These are phyloP conservation scores for Neopestalotiopsis sp. DNA, from an alignment of 2,329 filamentous ascomycete species.

Conservation along the genomic window DNA sequence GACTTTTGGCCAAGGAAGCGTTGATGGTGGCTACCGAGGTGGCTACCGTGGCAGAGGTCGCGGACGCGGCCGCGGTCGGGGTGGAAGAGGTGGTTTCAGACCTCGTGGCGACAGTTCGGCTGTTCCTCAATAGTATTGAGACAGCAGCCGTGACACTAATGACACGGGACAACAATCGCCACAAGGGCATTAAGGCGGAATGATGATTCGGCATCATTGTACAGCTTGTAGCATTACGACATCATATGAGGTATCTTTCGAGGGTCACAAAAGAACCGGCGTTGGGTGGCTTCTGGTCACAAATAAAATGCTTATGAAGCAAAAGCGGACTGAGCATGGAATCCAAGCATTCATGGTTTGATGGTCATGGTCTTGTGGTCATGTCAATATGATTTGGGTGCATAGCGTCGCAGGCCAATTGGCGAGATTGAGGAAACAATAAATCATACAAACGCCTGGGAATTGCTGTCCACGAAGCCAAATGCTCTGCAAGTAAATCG, in stretches of 20 bases:
- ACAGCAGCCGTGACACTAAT: neutral
- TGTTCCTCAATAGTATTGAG: constrained; percentile 8
- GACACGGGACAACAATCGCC: neutral
- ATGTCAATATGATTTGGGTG: neutral
- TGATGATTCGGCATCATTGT: constrained; percentile 16
- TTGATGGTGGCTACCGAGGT: constrained; percentile 79
- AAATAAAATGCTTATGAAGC: neutral
- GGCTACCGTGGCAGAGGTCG: constrained; percentile 82
- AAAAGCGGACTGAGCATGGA: neutral
- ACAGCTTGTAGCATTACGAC: constrained; percentile 24
- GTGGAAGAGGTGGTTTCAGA: constrained; percentile 44
- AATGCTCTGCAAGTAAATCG: neutral
- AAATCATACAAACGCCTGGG: neutral
- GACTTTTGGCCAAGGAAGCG: constrained; percentile 95
- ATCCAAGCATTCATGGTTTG: neutral
- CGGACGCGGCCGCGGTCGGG: constrained; percentile 67
- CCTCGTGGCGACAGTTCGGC: constrained; percentile 8
- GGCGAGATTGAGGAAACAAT: neutral
- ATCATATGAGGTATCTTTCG: constrained; percentile 19
- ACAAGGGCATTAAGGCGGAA: neutral
- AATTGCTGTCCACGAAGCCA: neutral
- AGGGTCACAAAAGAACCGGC: constrained; percentile 17
- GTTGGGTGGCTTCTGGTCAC: constrained; percentile 10
- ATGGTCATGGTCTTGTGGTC: neutral
- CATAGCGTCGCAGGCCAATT: neutral